phyloP scores from a whole-genome alignment of 2,329 filamentous ascomycete species.

The Hymenoscyphus albidus region DNA sequence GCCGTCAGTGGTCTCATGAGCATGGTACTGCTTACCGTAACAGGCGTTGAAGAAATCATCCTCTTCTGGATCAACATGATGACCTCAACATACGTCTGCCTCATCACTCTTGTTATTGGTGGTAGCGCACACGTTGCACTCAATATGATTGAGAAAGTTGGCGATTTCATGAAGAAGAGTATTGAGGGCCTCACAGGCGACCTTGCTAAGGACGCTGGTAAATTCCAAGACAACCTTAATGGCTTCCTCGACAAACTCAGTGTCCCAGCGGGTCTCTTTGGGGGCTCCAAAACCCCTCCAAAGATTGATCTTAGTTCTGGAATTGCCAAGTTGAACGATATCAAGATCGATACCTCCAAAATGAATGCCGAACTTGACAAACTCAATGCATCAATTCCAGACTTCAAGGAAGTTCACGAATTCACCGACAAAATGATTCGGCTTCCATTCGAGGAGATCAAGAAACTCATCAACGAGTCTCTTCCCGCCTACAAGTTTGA shows the following conservation, averaged over 20 bases:
- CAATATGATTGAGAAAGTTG: slow-evolving; percentile 56
- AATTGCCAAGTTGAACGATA: slow-evolving; percentile 62
- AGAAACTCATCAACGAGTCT: slow-evolving; percentile 64
- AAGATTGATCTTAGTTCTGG: slow-evolving; percentile 62
- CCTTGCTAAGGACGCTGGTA: slow-evolving; percentile 46
- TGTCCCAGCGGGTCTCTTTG: slow-evolving; percentile 45
- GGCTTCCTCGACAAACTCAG: slow-evolving; percentile 53
- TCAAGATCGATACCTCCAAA: slow-evolving; percentile 63
- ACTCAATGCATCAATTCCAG: slow-evolving; percentile 76
- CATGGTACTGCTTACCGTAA: slow-evolving; percentile 74
- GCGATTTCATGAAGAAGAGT: slow-evolving; percentile 55
- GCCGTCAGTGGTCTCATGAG: slow-evolving; percentile 76
- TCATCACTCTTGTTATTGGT: slow-evolving; percentile 78
- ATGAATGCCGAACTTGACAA: slow-evolving; percentile 66
- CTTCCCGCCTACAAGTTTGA: slow-evolving; percentile 76
- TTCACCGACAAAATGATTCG: slow-evolving; percentile 71
- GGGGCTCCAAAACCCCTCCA: slow-evolving; percentile 41
- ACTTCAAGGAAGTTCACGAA: slow-evolving; percentile 79
- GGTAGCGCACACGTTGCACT: slow-evolving; percentile 72
- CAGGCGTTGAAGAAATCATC: slow-evolving; percentile 80
- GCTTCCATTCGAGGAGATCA: slow-evolving; percentile 77
- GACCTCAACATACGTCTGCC: slow-evolving; percentile 83
- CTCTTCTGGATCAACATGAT: slow-evolving; percentile 91
- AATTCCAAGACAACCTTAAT: slow-evolving; percentile 54
- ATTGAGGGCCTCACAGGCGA: slow-evolving; percentile 43